Conservation (phyloP, 2,329 filamentous ascomycete genomes). For the Cercospora nicotianae region DNA sequence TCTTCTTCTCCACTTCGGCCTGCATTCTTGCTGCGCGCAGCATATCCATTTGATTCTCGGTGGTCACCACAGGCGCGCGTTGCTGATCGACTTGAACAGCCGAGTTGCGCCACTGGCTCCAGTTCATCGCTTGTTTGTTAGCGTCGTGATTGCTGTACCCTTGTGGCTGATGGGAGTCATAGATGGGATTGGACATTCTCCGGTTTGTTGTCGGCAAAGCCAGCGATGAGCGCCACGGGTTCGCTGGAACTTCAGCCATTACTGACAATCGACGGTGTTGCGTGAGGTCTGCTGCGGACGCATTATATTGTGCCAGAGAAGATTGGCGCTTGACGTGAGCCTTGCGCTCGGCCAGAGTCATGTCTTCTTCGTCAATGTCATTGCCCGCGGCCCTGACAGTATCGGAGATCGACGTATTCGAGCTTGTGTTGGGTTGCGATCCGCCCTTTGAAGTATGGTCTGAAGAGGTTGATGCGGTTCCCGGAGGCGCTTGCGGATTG, state of each 20-base stretch:
- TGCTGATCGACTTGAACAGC: constrained; percentile 46
- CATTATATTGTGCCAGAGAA: constrained; percentile 12
- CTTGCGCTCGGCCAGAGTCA: constrained; percentile 68
- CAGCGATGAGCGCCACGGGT: constrained; percentile 1
- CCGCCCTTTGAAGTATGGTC: constrained; percentile 6
- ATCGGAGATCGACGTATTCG: constrained; percentile 25
- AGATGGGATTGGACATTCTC: constrained; percentile 33
- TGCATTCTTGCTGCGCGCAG: constrained; percentile 62
- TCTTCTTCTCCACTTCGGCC: constrained; percentile 56
- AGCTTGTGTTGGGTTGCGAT: constrained; percentile 19
- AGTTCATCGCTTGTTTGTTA: constrained; percentile 46
- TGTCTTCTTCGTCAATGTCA: constrained; percentile 59
- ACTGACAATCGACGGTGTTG: constrained; percentile 12
- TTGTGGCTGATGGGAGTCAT: constrained; percentile 59
- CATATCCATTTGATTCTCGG: constrained; percentile 46
- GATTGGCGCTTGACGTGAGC: constrained; percentile 38
- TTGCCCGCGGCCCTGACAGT: constrained; percentile 23
- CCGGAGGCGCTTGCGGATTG: constrained; percentile 32
- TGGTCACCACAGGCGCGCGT: constrained; percentile 26
- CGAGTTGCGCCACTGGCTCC: constrained; percentile 59
- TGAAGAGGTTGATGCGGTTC: constrained; percentile 20
- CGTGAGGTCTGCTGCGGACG: constrained; percentile 8
- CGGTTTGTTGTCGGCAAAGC: constrained; percentile 10
- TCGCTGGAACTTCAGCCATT: constrained; percentile 9
- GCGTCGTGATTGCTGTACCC: constrained; percentile 48